phyloP scores from a whole-genome alignment of 768 basidiomycete genomes.

The Mycena alexandri region DNA sequence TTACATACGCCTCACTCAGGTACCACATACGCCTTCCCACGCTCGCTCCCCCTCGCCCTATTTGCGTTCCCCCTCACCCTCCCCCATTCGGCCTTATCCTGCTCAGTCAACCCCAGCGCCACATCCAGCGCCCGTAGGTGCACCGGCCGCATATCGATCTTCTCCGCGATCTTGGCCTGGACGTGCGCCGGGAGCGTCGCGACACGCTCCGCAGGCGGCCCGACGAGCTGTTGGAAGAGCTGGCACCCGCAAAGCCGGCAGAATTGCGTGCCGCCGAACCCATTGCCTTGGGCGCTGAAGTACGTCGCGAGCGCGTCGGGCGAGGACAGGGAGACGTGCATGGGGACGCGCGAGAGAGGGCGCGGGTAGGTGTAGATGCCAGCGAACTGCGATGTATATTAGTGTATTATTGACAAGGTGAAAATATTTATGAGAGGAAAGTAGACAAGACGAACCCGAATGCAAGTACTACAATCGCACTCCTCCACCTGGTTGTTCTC shows the following conservation, averaged over 20 bases:
- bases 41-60: constrained; percentile 26
- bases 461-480: constrained; percentile 36
- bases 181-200: constrained; percentile 26
- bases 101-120: constrained; percentile 31
- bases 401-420: too few relatives aligned
- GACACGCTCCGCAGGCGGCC: constrained; percentile 32
- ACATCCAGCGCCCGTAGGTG: constrained; percentile 37
- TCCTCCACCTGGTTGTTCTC: constrained; percentile 29
- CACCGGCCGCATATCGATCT: constrained; percentile 27
- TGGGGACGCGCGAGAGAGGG: constrained; percentile 28
- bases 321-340: constrained; percentile 24
- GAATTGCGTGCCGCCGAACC: constrained; percentile 30
- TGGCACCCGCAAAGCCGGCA: constrained; percentile 34
- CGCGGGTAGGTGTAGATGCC: constrained; percentile 37
- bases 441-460: constrained; percentile 24
- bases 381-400: constrained; percentile 28
- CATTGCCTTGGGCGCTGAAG: constrained; percentile 33
- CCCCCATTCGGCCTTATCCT: constrained; percentile 33
- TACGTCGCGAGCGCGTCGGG: constrained; percentile 32
- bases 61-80: constrained; percentile 17
- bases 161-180: constrained; percentile 31
- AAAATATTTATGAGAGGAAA: not conserved
- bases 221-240: constrained; percentile 30
- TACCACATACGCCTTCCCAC: constrained; percentile 32
- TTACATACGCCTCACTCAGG: constrained; percentile 25